Conservation (phyloP, 345 rosid genomes). For the Chamaenerion angustifolium region DNA sequence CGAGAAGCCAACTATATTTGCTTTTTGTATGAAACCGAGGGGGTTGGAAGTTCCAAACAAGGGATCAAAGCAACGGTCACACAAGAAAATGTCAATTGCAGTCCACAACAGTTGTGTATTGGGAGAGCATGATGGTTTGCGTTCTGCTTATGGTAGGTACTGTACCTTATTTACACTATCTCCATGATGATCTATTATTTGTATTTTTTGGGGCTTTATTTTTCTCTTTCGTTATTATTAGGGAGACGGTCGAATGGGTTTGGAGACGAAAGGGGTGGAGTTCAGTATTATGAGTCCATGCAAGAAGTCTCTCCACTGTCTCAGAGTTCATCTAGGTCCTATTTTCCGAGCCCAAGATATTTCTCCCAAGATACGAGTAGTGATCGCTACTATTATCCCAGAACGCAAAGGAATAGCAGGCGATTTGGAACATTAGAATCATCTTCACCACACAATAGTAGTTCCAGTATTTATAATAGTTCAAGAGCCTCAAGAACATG, state of each 20-base stretch:
- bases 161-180: background rate
- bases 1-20: conserved; percentile 91
- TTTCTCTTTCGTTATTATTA: conserved; percentile 7
- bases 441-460: conserved; percentile 21
- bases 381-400: conserved; percentile 28
- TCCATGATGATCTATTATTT: conserved; percentile 4
- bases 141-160: conserved; percentile 24
- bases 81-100: conserved; percentile 49
- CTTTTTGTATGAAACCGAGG: conserved; percentile 93
- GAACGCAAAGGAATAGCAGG: conserved; percentile 31
- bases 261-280: conserved; percentile 52
- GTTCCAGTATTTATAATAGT: conserved; percentile 8
- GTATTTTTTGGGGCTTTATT: conserved; percentile 8
- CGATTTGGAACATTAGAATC: conserved; percentile 6
- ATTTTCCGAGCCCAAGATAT: conserved; percentile 16
- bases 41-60: conserved; percentile 82
- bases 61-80: conserved; percentile 87
- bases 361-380: conserved; percentile 31
- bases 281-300: conserved; percentile 37
- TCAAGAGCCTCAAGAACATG: conserved; percentile 28
- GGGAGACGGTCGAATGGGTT: conserved; percentile 68
- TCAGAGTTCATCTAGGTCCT: conserved; percentile 32
- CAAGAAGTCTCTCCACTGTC: conserved; percentile 45
- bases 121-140: conserved; percentile 56
- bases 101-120: conserved; percentile 32